Evolutionary conservation across 176 grass and related monocot genomes (phyloP), one percentile per base, ranked within the genome.

Genomic region (Aegilops tauschii): DNA sequence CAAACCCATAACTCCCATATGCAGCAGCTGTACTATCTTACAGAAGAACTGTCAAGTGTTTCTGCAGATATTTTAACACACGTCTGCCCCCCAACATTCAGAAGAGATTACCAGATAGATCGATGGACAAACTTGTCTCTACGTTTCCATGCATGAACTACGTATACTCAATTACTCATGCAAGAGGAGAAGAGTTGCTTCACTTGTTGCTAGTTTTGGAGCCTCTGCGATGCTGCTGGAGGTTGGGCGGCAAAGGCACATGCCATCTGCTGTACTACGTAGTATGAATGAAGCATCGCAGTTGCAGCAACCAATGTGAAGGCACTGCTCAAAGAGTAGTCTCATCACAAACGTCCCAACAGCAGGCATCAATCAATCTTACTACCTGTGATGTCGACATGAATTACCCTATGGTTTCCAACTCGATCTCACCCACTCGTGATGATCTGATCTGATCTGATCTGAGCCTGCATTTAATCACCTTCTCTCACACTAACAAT

Each of bases 31-130:
- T 21, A 84, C 61, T 31, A 84, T 75, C 80, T 90, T 74, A 79
- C 75, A 73, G 79, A 74, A 47, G 50, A 87, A 83, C 66, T 65
- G 27, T 11, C n/a, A 47, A 76, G 63, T 58, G 78, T 61, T 68
- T 86, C 71, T 90, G 80, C 80, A 87, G 42, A 87, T 87, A 59
- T 61, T 69, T 11, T 13, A 87, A 30, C 85, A 73, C 79, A 65
- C 82, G 69, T 34, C 73, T 71, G 20, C 21, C 76, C 79, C 77
- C 64, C 65, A 49, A 75, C 69, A 87, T 87, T 68, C n/a, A 84
- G 68, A 91, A n/a, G 81, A 73, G 45, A 87, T 80, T 35, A 61
- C 69, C 83, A 67, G 84, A 75, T 75, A 29, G 40, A 18, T 49
- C 4, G 1, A 73, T 69, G 34, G 6, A 7, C 73, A 54, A 29